phyloP scores from a whole-genome alignment of 2,329 filamentous ascomycete species.

The Fulvia fulva region DNA sequence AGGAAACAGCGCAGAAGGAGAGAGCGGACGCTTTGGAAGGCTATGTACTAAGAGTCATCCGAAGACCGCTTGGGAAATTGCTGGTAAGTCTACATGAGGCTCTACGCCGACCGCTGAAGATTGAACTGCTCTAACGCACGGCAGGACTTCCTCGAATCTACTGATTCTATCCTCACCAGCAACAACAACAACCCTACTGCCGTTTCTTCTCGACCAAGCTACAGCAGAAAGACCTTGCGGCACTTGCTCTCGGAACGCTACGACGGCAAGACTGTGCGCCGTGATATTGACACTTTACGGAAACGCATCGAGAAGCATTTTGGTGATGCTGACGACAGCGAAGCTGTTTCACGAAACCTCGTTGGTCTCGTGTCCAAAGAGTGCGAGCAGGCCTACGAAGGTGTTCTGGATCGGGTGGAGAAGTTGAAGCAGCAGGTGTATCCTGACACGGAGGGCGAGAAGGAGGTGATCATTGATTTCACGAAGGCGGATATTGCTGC shows the following conservation, averaged over 20 bases:
- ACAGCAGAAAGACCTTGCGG: slow-evolving; percentile 77
- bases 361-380: slow-evolving; percentile 58
- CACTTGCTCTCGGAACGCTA: slow-evolving; percentile 71
- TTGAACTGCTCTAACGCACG: slow-evolving; percentile 13
- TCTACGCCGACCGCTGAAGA: background rate
- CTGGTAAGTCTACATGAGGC: slow-evolving; percentile 48
- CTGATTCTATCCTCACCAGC: slow-evolving; percentile 64
- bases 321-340: slow-evolving; percentile 73
- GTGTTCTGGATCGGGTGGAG: slow-evolving; percentile 49
- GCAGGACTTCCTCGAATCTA: slow-evolving; percentile 80
- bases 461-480: slow-evolving; percentile 41
- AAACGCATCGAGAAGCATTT: slow-evolving; percentile 98
- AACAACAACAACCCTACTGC: slow-evolving; percentile 46
- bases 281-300: slow-evolving; percentile 72
- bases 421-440: slow-evolving; percentile 43
- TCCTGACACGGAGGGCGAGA: slow-evolving; percentile 35
- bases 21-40: slow-evolving; percentile 81
- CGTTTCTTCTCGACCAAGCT: slow-evolving; percentile 76
- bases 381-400: slow-evolving; percentile 55
- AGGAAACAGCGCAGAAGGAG: slow-evolving; percentile 70
- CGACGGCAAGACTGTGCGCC: slow-evolving; percentile 79
- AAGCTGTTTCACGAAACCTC: slow-evolving; percentile 57
- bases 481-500: slow-evolving; percentile 33
- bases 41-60: slow-evolving; percentile 84
- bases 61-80: slow-evolving; percentile 82